Evolutionary conservation across 2,329 filamentous ascomycete species (phyloP).

Genomic region (Penicillium sp.): DNA sequence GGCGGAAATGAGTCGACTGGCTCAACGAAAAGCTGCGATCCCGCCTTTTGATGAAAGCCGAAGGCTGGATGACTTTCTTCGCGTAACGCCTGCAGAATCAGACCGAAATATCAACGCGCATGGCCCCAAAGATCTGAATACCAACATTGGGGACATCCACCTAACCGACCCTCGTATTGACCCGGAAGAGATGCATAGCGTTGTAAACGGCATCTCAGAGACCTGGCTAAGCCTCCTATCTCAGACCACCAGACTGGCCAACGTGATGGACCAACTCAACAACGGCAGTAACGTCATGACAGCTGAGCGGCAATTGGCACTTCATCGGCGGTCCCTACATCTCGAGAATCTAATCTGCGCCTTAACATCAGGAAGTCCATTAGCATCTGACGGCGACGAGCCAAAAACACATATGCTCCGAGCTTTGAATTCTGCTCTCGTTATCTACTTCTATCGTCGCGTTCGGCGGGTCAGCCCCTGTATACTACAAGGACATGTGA

Average conservation of each 20-base stretch:
- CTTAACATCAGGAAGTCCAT: background rate
- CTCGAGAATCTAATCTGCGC: background rate
- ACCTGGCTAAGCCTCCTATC: slow-evolving; percentile 4
- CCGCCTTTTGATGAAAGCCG: background rate
- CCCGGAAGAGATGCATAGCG: background rate
- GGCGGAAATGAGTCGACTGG: background rate
- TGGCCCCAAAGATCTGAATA: background rate
- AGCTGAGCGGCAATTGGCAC: background rate
- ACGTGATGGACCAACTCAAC: slow-evolving; percentile 1
- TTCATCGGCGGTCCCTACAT: background rate
- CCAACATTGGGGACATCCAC: slow-evolving; percentile 7
- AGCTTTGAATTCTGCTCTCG: slow-evolving; percentile 5
- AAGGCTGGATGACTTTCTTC: background rate
- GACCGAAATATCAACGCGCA: background rate
- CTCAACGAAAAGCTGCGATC: background rate
- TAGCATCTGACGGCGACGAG: background rate
- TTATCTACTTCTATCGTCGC: slow-evolving; percentile 5
- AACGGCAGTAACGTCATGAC: background rate
- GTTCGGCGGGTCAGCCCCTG: background rate
- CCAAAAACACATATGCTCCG: background rate
- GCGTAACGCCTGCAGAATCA: background rate
- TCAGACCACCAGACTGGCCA: slow-evolving; percentile 3
- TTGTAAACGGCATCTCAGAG: slow-evolving; percentile 1
- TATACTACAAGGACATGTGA: background rate
- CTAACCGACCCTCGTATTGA: slow-evolving; percentile 3